Percentiles rank a stretch among this genome's conserved stretches.
Conservation (phyloP, 2,329 filamentous ascomycete genomes). For the Calonectria hongkongensis region DNA sequence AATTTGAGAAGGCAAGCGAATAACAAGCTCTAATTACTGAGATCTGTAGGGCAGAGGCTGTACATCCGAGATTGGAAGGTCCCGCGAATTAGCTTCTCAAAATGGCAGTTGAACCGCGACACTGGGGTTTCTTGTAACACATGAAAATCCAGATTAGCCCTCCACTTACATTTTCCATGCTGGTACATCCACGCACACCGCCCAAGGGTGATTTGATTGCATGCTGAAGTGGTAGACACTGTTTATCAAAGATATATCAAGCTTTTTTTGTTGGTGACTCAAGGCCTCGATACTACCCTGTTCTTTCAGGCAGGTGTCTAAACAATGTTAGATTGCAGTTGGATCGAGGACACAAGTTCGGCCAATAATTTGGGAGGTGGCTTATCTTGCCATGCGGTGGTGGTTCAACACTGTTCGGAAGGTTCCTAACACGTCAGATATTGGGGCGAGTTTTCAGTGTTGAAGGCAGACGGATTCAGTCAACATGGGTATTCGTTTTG, state of each 20-base stretch:
- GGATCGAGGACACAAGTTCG: background rate
- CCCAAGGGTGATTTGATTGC: constrained; percentile 10
- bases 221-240: background rate
- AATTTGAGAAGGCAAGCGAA: background rate
- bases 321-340: background rate
- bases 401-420: constrained; percentile 14
- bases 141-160: constrained; percentile 14
- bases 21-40: background rate
- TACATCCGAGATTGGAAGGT: constrained; percentile 18
- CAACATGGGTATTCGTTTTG: constrained; percentile 2
- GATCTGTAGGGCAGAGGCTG: constrained; percentile 20
- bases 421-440: constrained; percentile 14
- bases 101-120: constrained; percentile 14
- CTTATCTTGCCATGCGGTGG: constrained; percentile 2
- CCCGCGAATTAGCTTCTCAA: constrained; percentile 4
- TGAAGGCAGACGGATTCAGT: background rate
- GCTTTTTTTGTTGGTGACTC: no score
- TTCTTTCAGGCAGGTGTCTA: constrained; percentile 9
- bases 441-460: background rate
- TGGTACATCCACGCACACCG: constrained; percentile 12
- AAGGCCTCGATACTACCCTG: background rate
- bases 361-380: constrained; percentile 1
- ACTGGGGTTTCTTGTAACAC: background rate
- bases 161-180: constrained; percentile 14
- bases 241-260: background rate